These are phyloP conservation scores for Acacia confusa DNA, from an alignment of 306 rosid species.

Conservation along the genomic window DNA sequence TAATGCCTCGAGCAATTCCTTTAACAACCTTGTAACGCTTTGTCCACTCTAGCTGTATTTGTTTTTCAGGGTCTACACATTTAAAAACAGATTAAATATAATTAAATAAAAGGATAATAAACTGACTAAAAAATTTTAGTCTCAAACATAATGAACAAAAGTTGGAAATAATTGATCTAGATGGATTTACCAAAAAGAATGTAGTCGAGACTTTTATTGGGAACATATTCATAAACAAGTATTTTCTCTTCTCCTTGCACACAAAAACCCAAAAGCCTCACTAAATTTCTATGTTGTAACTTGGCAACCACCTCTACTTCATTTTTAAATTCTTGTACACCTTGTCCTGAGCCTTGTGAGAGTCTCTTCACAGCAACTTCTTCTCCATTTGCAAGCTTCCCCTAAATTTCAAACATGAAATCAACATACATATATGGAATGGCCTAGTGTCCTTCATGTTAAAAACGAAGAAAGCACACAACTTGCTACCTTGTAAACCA, in stretches of 20 bases:
- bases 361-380: background rate
- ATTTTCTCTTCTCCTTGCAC: slow-evolving; percentile 53
- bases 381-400: slow-evolving; percentile 35
- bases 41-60: slow-evolving; percentile 45
- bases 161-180: background rate
- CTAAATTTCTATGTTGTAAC: slow-evolving; percentile 60
- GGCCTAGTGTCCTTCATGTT: background rate
- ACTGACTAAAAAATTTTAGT: background rate
- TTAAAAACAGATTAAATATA: background rate
- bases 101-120: background rate
- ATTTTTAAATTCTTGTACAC: slow-evolving; percentile 52
- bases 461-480: background rate
- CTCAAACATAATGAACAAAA: background rate
- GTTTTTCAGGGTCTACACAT: slow-evolving; percentile 35
- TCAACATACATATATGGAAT: background rate
- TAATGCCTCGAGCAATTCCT: slow-evolving; percentile 55
- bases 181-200: slow-evolving; percentile 43
- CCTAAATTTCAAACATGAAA: slow-evolving; percentile 30
- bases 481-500: slow-evolving; percentile 49
- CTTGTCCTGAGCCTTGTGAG: slow-evolving; percentile 43
- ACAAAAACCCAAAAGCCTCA: slow-evolving; percentile 57
- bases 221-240: slow-evolving; percentile 55
- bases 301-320: slow-evolving; percentile 54
- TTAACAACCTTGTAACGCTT: slow-evolving; percentile 45
- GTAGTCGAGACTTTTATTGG: slow-evolving; percentile 51